Evolutionary conservation across 306 rosid species (phyloP), one percentile per base, ranked within the genome.

Genomic region (Clitoria ternatea): DNA sequence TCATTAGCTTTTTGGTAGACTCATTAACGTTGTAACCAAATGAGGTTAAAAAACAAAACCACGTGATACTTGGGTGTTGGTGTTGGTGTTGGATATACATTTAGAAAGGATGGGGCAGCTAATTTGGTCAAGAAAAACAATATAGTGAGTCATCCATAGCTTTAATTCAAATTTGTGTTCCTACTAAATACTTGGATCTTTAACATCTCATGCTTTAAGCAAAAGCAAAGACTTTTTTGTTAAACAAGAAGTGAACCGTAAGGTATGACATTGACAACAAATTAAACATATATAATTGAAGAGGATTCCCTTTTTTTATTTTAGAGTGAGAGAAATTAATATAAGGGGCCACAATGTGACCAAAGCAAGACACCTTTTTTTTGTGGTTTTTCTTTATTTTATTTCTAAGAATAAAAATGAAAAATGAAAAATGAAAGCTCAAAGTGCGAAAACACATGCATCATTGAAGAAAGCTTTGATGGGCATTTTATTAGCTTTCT

Each of bases 191-290:
- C 22, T 71, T 60, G 40, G 74, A 35, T 75, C 81, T 72, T 85
- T 79, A 60, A 74, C 73, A 53, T 39, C 20, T 71, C 76, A 49
- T 66, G 83, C 96, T 89, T 89, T 85, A 77, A 83, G 79, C 79
- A 66, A 83, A 87, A 89, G 96, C 90, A 80, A 87, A 17, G 24
- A 40, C 78, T 39, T 80, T 66, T 64, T 17, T 4, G 8, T 65
- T 45, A 53, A 69, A 79, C 68, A 80, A 71, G 68, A 79, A 85
- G 90, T 85, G 90, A 35, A 24, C 69, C 47, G 24, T 65, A 87
- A 79, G 88, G 57, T 59, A 63, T 66, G 72, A 22, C 64, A 68
- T 59, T 66, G 72, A 22, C 64, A 68, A 43, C 64, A 43, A 50
- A 69, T 68, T 77, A 11, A 65, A 65, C 83, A 53, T n/a, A n/a